These are phyloP conservation scores for Ceriops tagal DNA, from an alignment of 345 rosid species.

Conservation along the genomic window DNA sequence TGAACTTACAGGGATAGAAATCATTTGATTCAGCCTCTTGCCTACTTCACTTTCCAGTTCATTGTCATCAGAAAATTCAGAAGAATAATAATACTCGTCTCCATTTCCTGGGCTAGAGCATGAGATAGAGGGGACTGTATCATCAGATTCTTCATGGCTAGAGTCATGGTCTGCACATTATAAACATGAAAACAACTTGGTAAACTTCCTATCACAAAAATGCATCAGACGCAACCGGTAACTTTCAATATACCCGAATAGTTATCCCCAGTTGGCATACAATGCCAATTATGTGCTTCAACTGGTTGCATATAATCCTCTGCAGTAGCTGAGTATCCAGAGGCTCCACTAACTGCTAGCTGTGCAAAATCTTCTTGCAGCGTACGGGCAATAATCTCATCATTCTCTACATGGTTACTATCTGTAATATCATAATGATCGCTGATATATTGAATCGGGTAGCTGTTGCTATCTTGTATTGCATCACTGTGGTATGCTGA, in stretches of 20 bases:
- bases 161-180: conserved; percentile 47
- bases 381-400: conserved; percentile 77
- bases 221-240: conserved; percentile 1
- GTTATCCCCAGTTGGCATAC: conserved; percentile 35
- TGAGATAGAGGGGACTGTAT: conserved; percentile 46
- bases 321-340: conserved; percentile 29
- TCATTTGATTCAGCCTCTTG: conserved; percentile 74
- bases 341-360: conserved; percentile 54
- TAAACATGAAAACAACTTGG: conserved; percentile 16
- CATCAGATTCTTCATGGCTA: conserved; percentile 51
- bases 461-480: conserved; percentile 32
- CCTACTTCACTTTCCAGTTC: conserved; percentile 69
- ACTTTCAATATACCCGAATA: conserved; percentile 44
- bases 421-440: conserved; percentile 44
- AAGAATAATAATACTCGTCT: conserved; percentile 55
- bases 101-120: conserved; percentile 59
- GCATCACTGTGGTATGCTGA: conserved; percentile 49
- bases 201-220: conserved; percentile 7
- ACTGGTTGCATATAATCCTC: conserved; percentile 34
- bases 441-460: conserved; percentile 38
- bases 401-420: conserved; percentile 60
- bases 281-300: conserved; percentile 47
- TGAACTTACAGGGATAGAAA: conserved; percentile 66
- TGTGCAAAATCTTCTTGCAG: conserved; percentile 87
- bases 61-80: conserved; percentile 55